Evolutionary conservation across 257 asterid genomes (phyloP), one percentile per base, ranked within the genome.

Genomic region (Solanum bulbocastanum): DNA sequence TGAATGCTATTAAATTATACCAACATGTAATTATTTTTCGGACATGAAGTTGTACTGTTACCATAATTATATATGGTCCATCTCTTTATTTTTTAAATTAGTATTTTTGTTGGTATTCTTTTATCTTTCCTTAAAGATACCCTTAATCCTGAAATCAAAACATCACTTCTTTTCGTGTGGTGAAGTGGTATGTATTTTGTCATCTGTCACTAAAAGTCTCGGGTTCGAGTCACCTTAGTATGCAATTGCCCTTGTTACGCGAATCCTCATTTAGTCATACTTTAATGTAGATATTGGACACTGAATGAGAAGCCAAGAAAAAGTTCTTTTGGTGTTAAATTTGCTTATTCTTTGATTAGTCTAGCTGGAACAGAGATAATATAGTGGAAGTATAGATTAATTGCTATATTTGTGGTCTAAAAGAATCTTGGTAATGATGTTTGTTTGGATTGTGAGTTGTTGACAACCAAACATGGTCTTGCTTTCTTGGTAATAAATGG

Each of bases 401-500:
- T 82, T 32, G 44, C 32, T 82, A 18, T 82, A 82, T 49, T 46
- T 82, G 86, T 82, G 86, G 86, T 82, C 44, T 49, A 82, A 82
- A 82, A 52, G 44, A 20, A 32, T 49, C 69, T 81, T 32, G 86
- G 86, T 82, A 30, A 82, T 32, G 71, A 82, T 82, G 44, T 82
- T 82, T 49, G 42, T 82, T 82, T 82, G 86, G 44, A 49, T 82
- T 10, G 3, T 52, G 42, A 32, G 86, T 32, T 82, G 71, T 82
- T 82, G 86, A 82, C 86, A 82, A 32, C 86, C 71, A 82, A 82
- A 82, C 44, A 82, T 16, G 86, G 69, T 32, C 20, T 82, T 46
- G 69, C 37, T 81, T 81, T 81, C 68, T 81, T 81, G 69, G 86
- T 32, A 49, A 82, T 32, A 46, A 49, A 82, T 49, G 86, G 86